These are phyloP conservation scores for Plasmodium billcollinsi DNA, from an alignment of 169 alveolate genomes.

Conservation along the genomic window DNA sequence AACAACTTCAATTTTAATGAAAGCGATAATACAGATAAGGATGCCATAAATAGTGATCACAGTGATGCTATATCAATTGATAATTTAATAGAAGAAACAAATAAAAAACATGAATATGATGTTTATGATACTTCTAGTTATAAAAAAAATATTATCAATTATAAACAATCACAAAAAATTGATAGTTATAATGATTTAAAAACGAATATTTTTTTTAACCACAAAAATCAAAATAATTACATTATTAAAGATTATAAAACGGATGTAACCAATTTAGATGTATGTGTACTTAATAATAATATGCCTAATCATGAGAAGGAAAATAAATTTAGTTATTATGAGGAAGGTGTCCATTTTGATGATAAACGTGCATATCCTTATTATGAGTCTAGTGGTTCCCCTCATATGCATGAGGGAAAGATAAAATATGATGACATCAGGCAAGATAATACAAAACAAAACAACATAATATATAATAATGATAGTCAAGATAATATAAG, in stretches of 20 bases:
- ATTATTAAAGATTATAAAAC: background rate
- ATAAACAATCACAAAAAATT: conserved; percentile 10
- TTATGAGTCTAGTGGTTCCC: too few relatives aligned
- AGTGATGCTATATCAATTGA: conserved; percentile 55
- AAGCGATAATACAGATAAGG: conserved; percentile 37
- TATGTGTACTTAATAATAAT: conserved; percentile 26
- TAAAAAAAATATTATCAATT: conserved; percentile 40
- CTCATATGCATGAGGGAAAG: too few relatives aligned
- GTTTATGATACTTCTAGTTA: conserved; percentile 40
- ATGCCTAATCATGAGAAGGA: background rate
- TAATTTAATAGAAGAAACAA: conserved; percentile 43
- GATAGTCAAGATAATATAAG: too few relatives aligned
- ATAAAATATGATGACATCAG: too few relatives aligned
- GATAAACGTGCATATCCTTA: background rate
- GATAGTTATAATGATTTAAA: conserved; percentile 24
- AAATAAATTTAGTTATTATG: conserved; percentile 10
- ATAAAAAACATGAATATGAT: conserved; percentile 32
- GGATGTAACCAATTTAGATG: conserved; percentile 52
- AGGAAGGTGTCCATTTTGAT: conserved; percentile 9
- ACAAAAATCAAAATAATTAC: conserved; percentile 17
- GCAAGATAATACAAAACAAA: too few relatives aligned
- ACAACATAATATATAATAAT: too few relatives aligned
- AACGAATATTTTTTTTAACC: conserved; percentile 37
- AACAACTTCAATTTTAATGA: conserved; percentile 51
- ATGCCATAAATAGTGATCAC: conserved; percentile 7